A percentile compares a stretch with the other conserved stretches of the same genome.
phyloP scores from a whole-genome alignment of 2,329 filamentous ascomycete species.

The Ophiocordyceps camponoti-saundersi region DNA sequence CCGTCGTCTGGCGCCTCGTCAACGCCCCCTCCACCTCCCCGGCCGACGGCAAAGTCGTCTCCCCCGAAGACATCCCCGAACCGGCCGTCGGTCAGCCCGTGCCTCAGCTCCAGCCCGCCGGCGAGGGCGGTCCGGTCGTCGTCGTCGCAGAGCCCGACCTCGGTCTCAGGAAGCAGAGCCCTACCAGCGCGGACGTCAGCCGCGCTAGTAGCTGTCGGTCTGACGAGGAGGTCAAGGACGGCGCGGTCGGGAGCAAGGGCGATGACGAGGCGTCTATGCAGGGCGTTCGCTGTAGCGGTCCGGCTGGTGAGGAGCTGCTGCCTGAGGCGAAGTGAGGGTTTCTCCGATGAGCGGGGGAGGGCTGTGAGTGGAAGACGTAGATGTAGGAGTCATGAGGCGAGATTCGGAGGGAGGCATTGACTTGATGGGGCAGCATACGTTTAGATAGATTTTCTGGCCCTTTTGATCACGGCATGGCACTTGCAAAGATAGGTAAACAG shows the following conservation, averaged over 20 bases:
- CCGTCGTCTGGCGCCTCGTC: slow-evolving; percentile 61
- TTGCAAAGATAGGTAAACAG: no score
- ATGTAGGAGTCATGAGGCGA: background rate
- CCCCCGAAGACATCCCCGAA: slow-evolving; percentile 29
- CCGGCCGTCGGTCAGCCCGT: slow-evolving; percentile 52
- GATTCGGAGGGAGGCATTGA: no score
- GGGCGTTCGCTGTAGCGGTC: slow-evolving; percentile 19
- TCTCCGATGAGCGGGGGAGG: background rate
- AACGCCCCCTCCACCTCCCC: slow-evolving; percentile 6
- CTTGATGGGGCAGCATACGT: no score
- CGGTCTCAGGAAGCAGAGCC: slow-evolving; percentile 48
- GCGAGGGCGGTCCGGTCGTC: slow-evolving; percentile 24
- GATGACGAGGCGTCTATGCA: slow-evolving; percentile 8
- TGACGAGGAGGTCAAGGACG: no score
- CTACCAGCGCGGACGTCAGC: slow-evolving; percentile 50
- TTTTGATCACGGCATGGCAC: no score
- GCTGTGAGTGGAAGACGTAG: background rate
- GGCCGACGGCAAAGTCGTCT: background rate
- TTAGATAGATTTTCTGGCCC: no score
- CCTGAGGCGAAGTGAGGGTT: background rate
- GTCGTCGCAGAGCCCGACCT: slow-evolving; percentile 38
- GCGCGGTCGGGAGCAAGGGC: background rate
- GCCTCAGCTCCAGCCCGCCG: slow-evolving; percentile 48
- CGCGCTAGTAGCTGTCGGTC: slow-evolving; percentile 45
- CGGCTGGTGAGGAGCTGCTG: slow-evolving; percentile 16